Evolutionary conservation across 352 stramenopile species (phyloP).

Genomic region (Globisporangium splendens): DNA sequence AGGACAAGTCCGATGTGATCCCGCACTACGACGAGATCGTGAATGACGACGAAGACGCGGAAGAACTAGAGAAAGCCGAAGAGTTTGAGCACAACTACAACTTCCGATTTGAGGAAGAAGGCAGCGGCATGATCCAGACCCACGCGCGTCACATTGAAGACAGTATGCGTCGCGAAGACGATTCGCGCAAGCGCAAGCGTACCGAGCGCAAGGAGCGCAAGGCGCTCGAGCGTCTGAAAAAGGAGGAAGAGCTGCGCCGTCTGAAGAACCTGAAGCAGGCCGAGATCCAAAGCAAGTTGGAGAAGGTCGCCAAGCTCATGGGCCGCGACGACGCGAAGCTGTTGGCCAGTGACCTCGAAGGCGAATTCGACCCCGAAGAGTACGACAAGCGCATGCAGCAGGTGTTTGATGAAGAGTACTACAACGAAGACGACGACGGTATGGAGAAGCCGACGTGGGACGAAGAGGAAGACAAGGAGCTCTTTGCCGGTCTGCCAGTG

Average conservation of each 20-base stretch:
- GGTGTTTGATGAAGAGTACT: constrained; percentile 98
- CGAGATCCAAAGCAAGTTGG: constrained; percentile 93
- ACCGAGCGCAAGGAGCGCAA: constrained; percentile 93
- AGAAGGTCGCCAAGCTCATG: constrained; percentile 88
- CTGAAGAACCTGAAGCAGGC: constrained; percentile 98
- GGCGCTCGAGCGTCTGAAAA: constrained; percentile 93
- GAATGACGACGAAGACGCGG: constrained; percentile 86
- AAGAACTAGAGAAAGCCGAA: constrained; percentile 93
- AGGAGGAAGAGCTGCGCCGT: constrained; percentile 95
- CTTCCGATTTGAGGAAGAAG: constrained; percentile 98
- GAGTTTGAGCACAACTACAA: constrained; percentile 99
- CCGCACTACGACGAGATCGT: constrained; percentile 84
- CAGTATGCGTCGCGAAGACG: constrained; percentile 94
- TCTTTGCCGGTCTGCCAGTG: constrained; percentile 70
- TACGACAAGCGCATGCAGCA: constrained; percentile 96
- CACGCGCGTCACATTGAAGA: constrained; percentile 83
- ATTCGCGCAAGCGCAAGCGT: constrained; percentile 94
- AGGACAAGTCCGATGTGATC: constrained; percentile 64
- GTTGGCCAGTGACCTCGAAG: constrained; percentile 82
- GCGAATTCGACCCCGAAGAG: constrained; percentile 95
- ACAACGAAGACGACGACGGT: constrained; percentile 76
- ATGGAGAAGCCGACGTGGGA: constrained; percentile 80
- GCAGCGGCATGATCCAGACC: constrained; percentile 79
- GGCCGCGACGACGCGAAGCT: constrained; percentile 43
- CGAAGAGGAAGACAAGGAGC: constrained; percentile 79